A percentile compares a stretch with the other conserved stretches of the same genome.
phyloP scores from a whole-genome alignment of 371 early-diverging fungal genomes.

The Phascolomyces articulosus region DNA sequence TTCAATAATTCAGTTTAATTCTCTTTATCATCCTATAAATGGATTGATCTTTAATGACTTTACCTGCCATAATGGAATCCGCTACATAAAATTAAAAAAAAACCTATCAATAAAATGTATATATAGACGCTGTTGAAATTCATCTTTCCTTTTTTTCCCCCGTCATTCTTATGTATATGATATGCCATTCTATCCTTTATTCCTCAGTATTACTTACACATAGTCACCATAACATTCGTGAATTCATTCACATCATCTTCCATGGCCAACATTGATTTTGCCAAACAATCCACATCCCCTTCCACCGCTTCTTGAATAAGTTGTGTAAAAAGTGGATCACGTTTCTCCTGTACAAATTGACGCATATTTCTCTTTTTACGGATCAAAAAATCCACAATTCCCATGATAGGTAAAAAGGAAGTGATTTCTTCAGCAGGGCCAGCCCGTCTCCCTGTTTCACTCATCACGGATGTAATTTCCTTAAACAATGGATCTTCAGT shows the following conservation, averaged over 20 bases:
- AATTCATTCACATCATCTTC: constrained; percentile 18
- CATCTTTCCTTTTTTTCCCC: constrained; percentile 14
- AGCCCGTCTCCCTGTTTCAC: too few relatives aligned
- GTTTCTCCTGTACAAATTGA: not conserved
- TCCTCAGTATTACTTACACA: constrained; percentile 28
- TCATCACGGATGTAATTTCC: not conserved
- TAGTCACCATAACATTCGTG: constrained; percentile 14
- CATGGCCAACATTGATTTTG: constrained; percentile 10
- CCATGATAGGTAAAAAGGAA: constrained; percentile 16
- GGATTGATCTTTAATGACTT: too few relatives aligned
- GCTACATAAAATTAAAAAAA: too few relatives aligned
- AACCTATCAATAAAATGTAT: constrained; percentile 15
- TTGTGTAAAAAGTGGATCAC: constrained; percentile 2
- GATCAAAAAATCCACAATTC: not conserved
- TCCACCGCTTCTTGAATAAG: constrained; percentile 10
- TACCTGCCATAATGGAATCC: too few relatives aligned
- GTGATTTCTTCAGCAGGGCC: constrained; percentile 9
- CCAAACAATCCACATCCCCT: constrained; percentile 14
- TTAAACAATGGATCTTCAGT: constrained; percentile 17
- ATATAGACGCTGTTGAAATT: not conserved
- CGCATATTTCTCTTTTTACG: not conserved
- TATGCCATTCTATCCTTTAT: too few relatives aligned
- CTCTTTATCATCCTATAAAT: too few relatives aligned
- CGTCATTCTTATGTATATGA: constrained; percentile 14
- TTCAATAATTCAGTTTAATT: too few relatives aligned